These are phyloP conservation scores for Styphnolobium japonicum DNA, from an alignment of 306 rosid genomes.

Conservation along the genomic window DNA sequence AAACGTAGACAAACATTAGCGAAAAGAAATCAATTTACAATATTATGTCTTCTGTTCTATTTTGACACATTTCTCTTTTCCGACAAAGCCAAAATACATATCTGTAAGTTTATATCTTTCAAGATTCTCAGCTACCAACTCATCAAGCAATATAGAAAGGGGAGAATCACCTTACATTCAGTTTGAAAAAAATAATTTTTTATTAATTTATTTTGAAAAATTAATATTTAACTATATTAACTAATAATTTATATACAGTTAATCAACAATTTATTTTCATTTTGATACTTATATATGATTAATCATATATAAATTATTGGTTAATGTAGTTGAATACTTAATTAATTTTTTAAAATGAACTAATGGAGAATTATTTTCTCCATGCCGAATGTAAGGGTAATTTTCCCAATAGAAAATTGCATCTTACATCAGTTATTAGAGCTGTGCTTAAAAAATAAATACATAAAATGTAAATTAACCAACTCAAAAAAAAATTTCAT, in stretches of 20 bases:
- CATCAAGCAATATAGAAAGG: neutral
- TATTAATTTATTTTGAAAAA: too few relatives aligned
- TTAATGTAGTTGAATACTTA: too few relatives aligned
- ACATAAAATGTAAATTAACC: neutral
- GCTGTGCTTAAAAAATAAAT: neutral
- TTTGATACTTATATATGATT: too few relatives aligned
- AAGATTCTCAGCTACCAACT: neutral
- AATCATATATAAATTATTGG: too few relatives aligned
- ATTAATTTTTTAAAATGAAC: too few relatives aligned
- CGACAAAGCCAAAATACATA: neutral
- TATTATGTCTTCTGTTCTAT: neutral
- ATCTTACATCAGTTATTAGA: neutral
- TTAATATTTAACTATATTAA: too few relatives aligned
- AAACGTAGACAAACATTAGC: neutral
- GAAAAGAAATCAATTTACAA: neutral
- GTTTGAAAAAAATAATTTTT: too few relatives aligned
- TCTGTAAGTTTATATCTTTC: neutral
- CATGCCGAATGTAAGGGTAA: too few relatives aligned
- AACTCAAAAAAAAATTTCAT: neutral
- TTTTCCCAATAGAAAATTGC: neutral
- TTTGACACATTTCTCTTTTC: neutral
- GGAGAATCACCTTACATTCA: too few relatives aligned
- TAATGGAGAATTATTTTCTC: too few relatives aligned
- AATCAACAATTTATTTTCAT: too few relatives aligned
- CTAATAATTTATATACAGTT: too few relatives aligned